Conservation (phyloP, 495 filamentous ascomycete genomes). For the Hyaloscypha finlandica region DNA sequence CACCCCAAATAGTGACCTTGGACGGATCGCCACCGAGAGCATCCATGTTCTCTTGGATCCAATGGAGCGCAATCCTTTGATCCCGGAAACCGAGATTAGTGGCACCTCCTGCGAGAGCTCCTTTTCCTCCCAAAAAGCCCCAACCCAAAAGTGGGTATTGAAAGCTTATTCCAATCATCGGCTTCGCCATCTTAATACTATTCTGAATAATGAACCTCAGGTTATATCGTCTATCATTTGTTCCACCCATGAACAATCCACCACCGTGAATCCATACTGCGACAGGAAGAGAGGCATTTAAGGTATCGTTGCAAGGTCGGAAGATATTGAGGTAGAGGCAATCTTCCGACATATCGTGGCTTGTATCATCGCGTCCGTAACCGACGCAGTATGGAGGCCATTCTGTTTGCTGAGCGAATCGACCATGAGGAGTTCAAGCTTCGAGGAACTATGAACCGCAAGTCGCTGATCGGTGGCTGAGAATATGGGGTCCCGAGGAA, state of each 20-base stretch:
- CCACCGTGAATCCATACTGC: slow-evolving; percentile 71
- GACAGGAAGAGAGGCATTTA: slow-evolving; percentile 52
- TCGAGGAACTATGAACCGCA: slow-evolving; percentile 23
- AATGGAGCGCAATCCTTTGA: slow-evolving; percentile 62
- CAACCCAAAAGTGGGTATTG: slow-evolving; percentile 59
- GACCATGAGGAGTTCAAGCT: slow-evolving; percentile 25
- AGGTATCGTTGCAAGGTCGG: slow-evolving; percentile 50
- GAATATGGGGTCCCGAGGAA: slow-evolving; percentile 50
- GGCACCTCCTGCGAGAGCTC: slow-evolving; percentile 44
- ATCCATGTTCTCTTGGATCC: slow-evolving; percentile 60
- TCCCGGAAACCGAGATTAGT: slow-evolving; percentile 61
- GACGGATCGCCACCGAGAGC: slow-evolving; percentile 51
- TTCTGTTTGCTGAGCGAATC: slow-evolving; percentile 20
- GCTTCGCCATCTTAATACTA: slow-evolving; percentile 54
- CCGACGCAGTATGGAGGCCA: slow-evolving; percentile 28
- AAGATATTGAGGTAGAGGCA: slow-evolving; percentile 67
- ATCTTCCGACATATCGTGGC: slow-evolving; percentile 48
- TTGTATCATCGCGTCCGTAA: slow-evolving; percentile 29
- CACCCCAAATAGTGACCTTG: slow-evolving; percentile 45
- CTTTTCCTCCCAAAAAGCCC: slow-evolving; percentile 50
- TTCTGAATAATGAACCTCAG: slow-evolving; percentile 56
- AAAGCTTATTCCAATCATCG: slow-evolving; percentile 62
- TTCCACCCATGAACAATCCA: slow-evolving; percentile 60
- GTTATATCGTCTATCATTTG: slow-evolving; percentile 42
- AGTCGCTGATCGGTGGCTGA: slow-evolving; percentile 26